These are phyloP conservation scores for Telfairia occidentalis DNA, from an alignment of 331 rosid species.

Conservation along the genomic window DNA sequence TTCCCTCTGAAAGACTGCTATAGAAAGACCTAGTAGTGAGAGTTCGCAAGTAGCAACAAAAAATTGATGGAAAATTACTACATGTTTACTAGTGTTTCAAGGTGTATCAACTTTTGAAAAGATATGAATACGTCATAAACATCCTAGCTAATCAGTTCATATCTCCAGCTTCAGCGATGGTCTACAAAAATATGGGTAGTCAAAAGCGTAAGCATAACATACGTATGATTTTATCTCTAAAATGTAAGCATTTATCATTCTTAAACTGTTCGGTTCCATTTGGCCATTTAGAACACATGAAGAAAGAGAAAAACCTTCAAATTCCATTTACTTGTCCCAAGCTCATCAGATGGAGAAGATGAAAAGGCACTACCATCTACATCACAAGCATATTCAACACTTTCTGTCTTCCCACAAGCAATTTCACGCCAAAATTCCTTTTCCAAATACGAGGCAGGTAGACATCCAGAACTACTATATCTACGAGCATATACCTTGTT, in stretches of 20 bases:
- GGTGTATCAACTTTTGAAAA: background rate
- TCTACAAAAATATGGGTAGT: background rate
- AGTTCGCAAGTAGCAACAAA: background rate
- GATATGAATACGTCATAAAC: background rate
- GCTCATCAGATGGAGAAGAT: constrained; percentile 72
- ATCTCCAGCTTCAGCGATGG: background rate
- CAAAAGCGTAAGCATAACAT: background rate
- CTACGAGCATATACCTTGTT: constrained; percentile 79
- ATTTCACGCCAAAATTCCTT: constrained; percentile 98
- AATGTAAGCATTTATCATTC: background rate
- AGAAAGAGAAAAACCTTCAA: constrained; percentile 59
- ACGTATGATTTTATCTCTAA: background rate
- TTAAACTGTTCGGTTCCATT: background rate
- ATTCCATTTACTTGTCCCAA: constrained; percentile 95
- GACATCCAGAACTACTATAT: constrained; percentile 75
- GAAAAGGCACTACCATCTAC: constrained; percentile 99
- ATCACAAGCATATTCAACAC: constrained; percentile 98
- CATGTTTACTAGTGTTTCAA: background rate
- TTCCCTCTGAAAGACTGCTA: background rate
- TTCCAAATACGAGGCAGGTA: constrained; percentile 77
- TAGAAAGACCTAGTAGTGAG: background rate
- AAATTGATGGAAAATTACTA: background rate
- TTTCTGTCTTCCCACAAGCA: constrained; percentile 85
- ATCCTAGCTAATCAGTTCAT: background rate
- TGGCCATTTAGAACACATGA: background rate